Evolutionary conservation across 257 asterid species (phyloP), one percentile per base, ranked within the genome.

Genomic region (Solanum bukasovii): DNA sequence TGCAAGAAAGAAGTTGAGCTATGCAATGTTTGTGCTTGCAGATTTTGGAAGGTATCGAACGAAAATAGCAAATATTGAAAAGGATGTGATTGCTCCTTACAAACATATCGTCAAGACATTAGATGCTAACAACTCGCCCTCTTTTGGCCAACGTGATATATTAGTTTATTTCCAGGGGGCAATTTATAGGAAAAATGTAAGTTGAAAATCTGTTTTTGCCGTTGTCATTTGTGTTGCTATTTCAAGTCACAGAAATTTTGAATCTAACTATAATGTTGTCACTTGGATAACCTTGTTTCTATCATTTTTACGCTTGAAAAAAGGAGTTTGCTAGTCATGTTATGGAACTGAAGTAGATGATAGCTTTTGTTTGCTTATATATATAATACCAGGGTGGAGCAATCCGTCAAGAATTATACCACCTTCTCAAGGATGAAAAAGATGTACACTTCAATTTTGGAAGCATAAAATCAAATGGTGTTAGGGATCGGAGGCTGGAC

Each of bases 71-170:
- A 93, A 96, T 82, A 87, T 93, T 82, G 90, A 90, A 12, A 96
- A 96, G 92, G 98, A 96, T 93, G 92, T 95, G 9, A 92, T 96
- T 90, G 98, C 98, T 74, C 98, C 98, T 65, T 96, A 93, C 88
- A 95, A 93, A 93, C 98, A 96, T 70, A 95, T 93, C 95, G 98
- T 95, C 78, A 93, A 87, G 90, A 84, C 92, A 3, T 73, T 94
- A 85, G 72, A 90, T 4, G 83, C 84, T 31, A 87, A 37, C 34
- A 83, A 90, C 14, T 96, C 98, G 0, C 67, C 92, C 70, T 88
- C 96, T 12, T 96, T 94, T 38, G 82, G 88, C 23, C 87, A 92
- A 33, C 93, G 98, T n/a, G 88, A 90, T 18, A 92, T 38, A 2
- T 86, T 95, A 93, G 89, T 88, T 87, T 96, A 91, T 88, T 96